Conservation (phyloP, 805 yeast species). For the Ogataea philodendri region DNA sequence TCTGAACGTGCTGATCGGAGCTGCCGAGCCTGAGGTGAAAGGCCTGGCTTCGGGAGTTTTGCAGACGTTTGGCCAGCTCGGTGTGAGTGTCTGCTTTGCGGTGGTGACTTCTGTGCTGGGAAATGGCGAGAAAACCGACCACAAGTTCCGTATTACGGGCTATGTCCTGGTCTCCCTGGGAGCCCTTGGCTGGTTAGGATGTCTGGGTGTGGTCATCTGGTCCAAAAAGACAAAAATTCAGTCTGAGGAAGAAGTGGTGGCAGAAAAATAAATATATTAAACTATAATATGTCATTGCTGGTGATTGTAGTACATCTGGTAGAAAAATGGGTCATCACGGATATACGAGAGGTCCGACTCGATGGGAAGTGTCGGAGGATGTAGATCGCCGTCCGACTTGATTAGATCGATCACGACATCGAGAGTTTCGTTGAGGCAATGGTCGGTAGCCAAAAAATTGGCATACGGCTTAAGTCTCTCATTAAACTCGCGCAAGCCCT, state of each 20-base stretch:
- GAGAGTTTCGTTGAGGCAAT: conserved; percentile 1
- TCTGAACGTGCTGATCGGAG: conserved; percentile 29
- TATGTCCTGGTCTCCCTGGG: conserved; percentile 4
- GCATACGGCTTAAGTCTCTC: background rate
- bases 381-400: background rate
- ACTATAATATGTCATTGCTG: background rate
- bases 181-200: conserved; percentile 1
- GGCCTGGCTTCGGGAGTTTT: conserved; percentile 39
- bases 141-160: conserved; percentile 4
- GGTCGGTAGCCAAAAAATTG: conserved; percentile 6
- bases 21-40: conserved; percentile 37
- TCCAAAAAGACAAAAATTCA: background rate
- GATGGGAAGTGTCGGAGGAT: conserved; percentile 4
- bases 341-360: conserved; percentile 6
- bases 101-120: conserved; percentile 31
- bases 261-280: background rate
- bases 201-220: conserved; percentile 1
- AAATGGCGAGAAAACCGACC: conserved; percentile 9
- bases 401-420: conserved; percentile 1
- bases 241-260: no score
- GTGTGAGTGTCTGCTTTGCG: conserved; percentile 31
- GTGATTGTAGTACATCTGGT: conserved; percentile 3
- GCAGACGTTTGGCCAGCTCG: conserved; percentile 38
- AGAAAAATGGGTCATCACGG: conserved; percentile 9
- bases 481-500: conserved; percentile 1